Evolutionary conservation across 176 grass and related monocot genomes (phyloP), one percentile per base, ranked within the genome.

Genomic region (Ensete glaucum): DNA sequence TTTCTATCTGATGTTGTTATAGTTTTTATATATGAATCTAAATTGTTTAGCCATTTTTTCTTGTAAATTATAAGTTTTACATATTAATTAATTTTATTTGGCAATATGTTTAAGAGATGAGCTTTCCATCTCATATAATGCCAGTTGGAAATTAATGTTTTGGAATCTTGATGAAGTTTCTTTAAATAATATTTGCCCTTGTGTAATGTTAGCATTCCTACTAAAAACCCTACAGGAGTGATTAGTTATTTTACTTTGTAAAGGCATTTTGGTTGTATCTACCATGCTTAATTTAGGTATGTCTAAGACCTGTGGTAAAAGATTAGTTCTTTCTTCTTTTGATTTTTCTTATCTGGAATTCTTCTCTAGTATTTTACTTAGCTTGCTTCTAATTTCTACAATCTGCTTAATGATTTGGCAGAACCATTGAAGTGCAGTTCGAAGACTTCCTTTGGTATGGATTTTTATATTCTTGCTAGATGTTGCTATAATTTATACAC

Each of bases 401-500:
- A 80, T 62, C 16, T n/a, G 80, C 49, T 81, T 9, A 53, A 49
- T 34, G 29, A 67, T 83, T 81, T 90, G 75, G 34, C 85, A 98
- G 94, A 53, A 80, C 84, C 50, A 82, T 49, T 75, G 88, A 98
- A 78, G 84, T 93, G 15, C 67, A 24, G 65, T 89, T 88, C 80
- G 88, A 93, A 68, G 94, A 98, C 65, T 98, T 98, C 75, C 94
- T 98, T 81, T 98, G 94, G 90, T 93, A 98, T 25, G 84, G 71
- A 82, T 83, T 68, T 62, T 52, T 20, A 24, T 51, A 52, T 27
- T 77, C 56, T 62, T 80, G 6, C 22, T 29, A 50, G 52, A 58
- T 50, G 52, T 9, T 17, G 11, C 67, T 20, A 51, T 13, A 50
- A 15, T 67, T 67, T 67, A 29, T 21, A 50, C 51, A 50, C 34